These are phyloP conservation scores for Camillea tinctor DNA, from an alignment of 2,329 filamentous ascomycete genomes.

Conservation along the genomic window DNA sequence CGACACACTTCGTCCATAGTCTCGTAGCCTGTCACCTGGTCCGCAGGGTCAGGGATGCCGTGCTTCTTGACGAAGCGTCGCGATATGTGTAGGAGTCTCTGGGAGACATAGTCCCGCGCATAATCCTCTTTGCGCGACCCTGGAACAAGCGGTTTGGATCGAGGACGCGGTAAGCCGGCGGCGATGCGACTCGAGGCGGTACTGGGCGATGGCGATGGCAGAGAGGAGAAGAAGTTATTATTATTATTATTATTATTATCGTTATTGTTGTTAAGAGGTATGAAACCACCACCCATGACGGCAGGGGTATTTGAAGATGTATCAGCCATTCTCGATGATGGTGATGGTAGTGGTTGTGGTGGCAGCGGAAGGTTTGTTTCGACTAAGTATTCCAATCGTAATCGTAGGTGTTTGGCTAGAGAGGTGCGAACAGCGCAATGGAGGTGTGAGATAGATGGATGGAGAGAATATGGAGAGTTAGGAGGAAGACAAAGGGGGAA, in stretches of 20 bases:
- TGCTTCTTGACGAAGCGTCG: constrained; percentile 63
- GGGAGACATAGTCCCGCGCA: constrained; percentile 56
- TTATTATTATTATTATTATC: too few species aligned
- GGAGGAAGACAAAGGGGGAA: too few species aligned
- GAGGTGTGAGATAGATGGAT: too few species aligned
- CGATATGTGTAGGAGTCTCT: constrained; percentile 51
- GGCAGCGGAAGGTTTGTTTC: not conserved
- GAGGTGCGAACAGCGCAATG: too few species aligned
- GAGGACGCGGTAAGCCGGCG: constrained; percentile 53
- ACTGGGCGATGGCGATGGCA: constrained; percentile 57
- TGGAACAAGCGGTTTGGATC: constrained; percentile 49
- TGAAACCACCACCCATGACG: constrained; percentile 51
- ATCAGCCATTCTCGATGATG: constrained; percentile 20
- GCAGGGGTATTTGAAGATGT: constrained; percentile 2
- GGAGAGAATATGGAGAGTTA: too few species aligned
- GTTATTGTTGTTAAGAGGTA: constrained; percentile 33
- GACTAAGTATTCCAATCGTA: too few species aligned
- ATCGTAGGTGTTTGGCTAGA: too few species aligned
- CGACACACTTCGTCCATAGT: constrained; percentile 68
- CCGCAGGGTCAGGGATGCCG: constrained; percentile 42
- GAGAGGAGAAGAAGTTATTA: constrained; percentile 29
- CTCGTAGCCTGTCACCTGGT: constrained; percentile 52
- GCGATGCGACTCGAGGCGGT: constrained; percentile 41
- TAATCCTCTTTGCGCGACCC: constrained; percentile 61
- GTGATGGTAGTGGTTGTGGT: not conserved